These are phyloP conservation scores for carrot (Daucus carota) DNA, from an alignment of 129 eudicot species.

Conservation along the genomic window DH1_v3.0 NC_030383.2:3696001-3696500, in stretches of 20 bases:
- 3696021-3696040: background rate
- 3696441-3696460: conserved; percentile 88
- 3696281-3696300: conserved; percentile 71
- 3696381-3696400: conserved; percentile 42
- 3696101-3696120: background rate
- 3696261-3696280: conserved; percentile 65
- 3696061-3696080: background rate
- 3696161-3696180: conserved; percentile 22
- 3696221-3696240: conserved; percentile 43
- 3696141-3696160: conserved; percentile 16
- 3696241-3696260: conserved; percentile 68
- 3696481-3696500: conserved; percentile 85
- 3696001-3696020: background rate
- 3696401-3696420: conserved; percentile 36
- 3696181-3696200: conserved; percentile 22
- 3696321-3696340: conserved; percentile 83
- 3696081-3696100: background rate
- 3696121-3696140: conserved; percentile 20
- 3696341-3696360: conserved; percentile 83
- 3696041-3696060: background rate
- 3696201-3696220: conserved; percentile 21
- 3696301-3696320: conserved; percentile 77
- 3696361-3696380: conserved; percentile 80
- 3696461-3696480: conserved; percentile 87
- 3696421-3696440: conserved; percentile 46